Percentiles rank a stretch among this genome's conserved stretches.
Evolutionary conservation across 2,329 filamentous ascomycete species (phyloP).

Genomic region (Phaeophleospora eucalypticola): DNA sequence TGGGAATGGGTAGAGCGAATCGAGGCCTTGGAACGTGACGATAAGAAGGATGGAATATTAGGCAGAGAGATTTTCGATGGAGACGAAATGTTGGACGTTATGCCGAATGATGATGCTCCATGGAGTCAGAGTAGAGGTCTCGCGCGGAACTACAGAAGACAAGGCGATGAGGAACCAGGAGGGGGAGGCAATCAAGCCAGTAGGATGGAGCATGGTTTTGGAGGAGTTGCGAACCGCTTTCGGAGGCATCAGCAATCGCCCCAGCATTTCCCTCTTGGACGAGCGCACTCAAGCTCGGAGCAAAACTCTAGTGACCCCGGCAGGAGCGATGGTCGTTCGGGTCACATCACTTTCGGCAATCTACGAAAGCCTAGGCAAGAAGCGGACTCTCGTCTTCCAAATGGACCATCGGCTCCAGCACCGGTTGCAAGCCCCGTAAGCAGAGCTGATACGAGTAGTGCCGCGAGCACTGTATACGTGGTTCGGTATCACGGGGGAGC

Average conservation of each 20-base stretch:
- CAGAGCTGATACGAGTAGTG: constrained; percentile 58
- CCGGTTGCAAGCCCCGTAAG: constrained; percentile 54
- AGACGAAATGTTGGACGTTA: constrained; percentile 80
- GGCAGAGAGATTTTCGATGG: constrained; percentile 90
- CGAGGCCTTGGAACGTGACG: constrained; percentile 84
- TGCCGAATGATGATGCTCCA: constrained; percentile 54
- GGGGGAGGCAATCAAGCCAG: constrained; percentile 22
- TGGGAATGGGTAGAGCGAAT: constrained; percentile 98
- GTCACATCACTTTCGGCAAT: constrained; percentile 4
- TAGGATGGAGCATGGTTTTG: constrained; percentile 26
- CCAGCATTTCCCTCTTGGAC: constrained; percentile 31
- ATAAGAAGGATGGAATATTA: constrained; percentile 88
- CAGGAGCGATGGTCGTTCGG: background rate
- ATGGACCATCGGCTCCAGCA: constrained; percentile 40
- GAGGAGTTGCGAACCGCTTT: constrained; percentile 25
- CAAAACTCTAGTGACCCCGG: constrained; percentile 12
- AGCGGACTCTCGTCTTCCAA: constrained; percentile 6
- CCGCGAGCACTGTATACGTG: constrained; percentile 60
- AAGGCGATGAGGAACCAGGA: constrained; percentile 31
- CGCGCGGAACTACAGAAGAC: constrained; percentile 25
- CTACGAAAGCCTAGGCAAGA: constrained; percentile 3
- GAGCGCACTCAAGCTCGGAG: constrained; percentile 27
- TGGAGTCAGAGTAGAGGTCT: constrained; percentile 45
- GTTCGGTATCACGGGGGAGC: constrained; percentile 57
- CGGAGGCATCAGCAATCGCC: constrained; percentile 21